Evolutionary conservation across 2,329 filamentous ascomycete genomes (phyloP).

Genomic region (Penicillium sp.): DNA sequence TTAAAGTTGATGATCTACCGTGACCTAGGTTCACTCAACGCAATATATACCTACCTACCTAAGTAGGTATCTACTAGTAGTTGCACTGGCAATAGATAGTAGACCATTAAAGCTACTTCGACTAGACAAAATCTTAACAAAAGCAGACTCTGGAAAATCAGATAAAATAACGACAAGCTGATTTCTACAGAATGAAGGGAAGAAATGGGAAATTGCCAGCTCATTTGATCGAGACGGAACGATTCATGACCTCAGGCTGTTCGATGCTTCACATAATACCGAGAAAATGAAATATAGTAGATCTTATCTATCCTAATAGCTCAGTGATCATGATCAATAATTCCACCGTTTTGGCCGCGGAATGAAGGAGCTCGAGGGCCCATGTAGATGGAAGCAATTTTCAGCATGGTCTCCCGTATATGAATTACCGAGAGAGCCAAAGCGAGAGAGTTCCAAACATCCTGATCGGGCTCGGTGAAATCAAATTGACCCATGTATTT

Average conservation of each 20-base stretch:
- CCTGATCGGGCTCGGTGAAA: constrained; percentile 56
- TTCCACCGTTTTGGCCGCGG: background rate
- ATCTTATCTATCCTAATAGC: background rate
- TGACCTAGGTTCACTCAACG: no score
- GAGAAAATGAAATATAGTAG: no score
- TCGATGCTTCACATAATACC: background rate
- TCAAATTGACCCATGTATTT: constrained; percentile 56
- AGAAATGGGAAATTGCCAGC: background rate
- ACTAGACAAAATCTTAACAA: no score
- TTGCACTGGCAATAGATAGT: no score
- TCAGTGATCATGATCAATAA: constrained; percentile 13
- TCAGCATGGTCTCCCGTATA: constrained; percentile 55
- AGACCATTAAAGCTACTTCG: no score
- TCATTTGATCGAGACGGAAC: background rate
- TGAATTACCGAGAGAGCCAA: constrained; percentile 61
- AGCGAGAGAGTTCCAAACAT: constrained; percentile 65
- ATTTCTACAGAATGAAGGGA: no score
- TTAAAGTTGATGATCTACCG: no score
- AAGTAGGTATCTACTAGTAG: no score
- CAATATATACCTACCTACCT: no score
- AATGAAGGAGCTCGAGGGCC: constrained; percentile 18
- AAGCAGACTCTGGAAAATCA: no score
- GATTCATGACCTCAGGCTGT: background rate
- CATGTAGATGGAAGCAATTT: constrained; percentile 43
- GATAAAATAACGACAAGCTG: no score